Evolutionary conservation across 108 stramenopile species (phyloP).

Genomic region (Aureococcus anophagefferens): DNA sequence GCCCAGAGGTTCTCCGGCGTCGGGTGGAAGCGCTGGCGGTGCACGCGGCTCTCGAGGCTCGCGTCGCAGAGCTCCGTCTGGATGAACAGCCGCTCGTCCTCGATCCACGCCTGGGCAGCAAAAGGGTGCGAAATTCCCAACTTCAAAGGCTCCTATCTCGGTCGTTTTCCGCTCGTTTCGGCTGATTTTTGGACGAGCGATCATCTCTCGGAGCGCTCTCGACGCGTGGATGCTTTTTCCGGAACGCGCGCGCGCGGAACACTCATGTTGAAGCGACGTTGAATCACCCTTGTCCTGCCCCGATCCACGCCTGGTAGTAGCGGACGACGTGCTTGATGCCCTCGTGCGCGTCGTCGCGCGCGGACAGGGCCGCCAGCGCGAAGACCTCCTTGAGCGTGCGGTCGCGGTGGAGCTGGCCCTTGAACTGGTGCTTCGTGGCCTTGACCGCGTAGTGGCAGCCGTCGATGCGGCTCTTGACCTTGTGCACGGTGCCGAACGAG

Average conservation of each 20-base stretch:
- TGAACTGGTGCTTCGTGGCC: conserved; percentile 16
- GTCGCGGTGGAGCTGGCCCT: conserved; percentile 27
- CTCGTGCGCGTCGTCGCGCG: conserved; percentile 4
- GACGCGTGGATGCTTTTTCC: too few relatives aligned
- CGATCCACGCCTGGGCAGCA: too few relatives aligned
- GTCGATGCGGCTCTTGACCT: conserved; percentile 29
- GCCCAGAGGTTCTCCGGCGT: conserved; percentile 9
- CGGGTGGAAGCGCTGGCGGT: conserved; percentile 10
- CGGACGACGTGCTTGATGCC: conserved; percentile 29
- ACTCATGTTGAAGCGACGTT: too few relatives aligned
- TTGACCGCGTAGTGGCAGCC: conserved; percentile 40
- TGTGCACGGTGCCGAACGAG: conserved; percentile 36
- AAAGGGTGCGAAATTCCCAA: too few relatives aligned
- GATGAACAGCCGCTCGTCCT: conserved; percentile 39
- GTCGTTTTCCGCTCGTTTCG: too few relatives aligned
- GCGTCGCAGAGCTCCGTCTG: conserved; percentile 43
- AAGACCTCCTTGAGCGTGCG: conserved; percentile 40
- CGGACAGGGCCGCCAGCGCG: conserved; percentile 30
- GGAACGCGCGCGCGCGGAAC: too few relatives aligned
- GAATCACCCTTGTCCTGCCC: too few relatives aligned
- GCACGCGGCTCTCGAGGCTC: conserved; percentile 27
- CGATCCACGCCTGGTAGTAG: conserved; percentile 32
- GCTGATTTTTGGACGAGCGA: too few relatives aligned
- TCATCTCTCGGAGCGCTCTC: too few relatives aligned
- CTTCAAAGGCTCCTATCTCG: too few relatives aligned